Evolutionary conservation across 192 early-diverging fungal species (phyloP), one percentile per base, ranked within the genome.

Genomic region (Linnemannia zychae): DNA sequence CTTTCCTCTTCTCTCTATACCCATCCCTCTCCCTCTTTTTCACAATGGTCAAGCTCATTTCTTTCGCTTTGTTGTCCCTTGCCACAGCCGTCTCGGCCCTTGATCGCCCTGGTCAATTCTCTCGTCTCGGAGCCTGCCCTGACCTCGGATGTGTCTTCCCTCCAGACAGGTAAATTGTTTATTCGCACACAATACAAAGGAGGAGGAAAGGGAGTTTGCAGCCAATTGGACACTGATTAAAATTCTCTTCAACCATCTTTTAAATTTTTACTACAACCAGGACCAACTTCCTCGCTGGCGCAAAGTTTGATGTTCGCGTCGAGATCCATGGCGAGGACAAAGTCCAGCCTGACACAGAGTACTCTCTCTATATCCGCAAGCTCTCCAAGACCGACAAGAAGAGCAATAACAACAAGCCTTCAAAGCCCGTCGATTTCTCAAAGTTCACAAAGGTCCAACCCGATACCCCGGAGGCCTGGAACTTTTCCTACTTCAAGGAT

Each of bases 281-380:
- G 3, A 80, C 92, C 22, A 89, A 93, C 75, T 93, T 93, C 78
- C 53, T 93, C 63, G 82, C 90, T 63, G 91, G 89, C 36, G 86
- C 91, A 53, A 72, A 86, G 74, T 93, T 93, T 76, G 93, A 93
- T 74, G 87, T 93, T 40, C 87, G 91, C 63, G 87, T 93, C 60
- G 93, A 93, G 78, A 74, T 93, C 6, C 92, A 93, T 76, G 88
- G 87, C 38, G 89, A 91, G 66, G 77, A 81, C 72, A 78, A 87
- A 57, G 73, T 71, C 50, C 79, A 87, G 71, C 85, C 87, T 65
- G 83, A 87, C 77, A 81, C 88, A 36, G 46, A 78, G 17, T 82
- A 89, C 72, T 76, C 78, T 49, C 86, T 89, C 78, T 93, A 88
- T 18, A 88, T 91, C 82, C 77, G 88, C 71, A 88, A 88, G 75